A percentile compares a stretch with the other conserved stretches of the same genome.
These are phyloP conservation scores for Blepharisma undulans DNA, from an alignment of 169 alveolate genomes.

Conservation along the genomic window DNA sequence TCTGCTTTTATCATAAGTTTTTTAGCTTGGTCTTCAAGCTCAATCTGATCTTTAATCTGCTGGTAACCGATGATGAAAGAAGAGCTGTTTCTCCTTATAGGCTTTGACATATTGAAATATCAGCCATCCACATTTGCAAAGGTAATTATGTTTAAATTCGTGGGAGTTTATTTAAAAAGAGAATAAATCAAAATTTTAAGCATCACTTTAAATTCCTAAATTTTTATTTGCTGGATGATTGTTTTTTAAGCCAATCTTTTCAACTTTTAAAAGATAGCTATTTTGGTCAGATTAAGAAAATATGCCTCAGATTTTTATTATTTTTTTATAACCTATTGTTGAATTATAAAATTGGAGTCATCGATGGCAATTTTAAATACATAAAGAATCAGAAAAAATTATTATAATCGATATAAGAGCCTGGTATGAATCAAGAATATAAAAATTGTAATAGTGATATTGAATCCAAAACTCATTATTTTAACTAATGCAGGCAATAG, in stretches of 20 bases:
- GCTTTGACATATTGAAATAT: background rate
- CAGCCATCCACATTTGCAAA: background rate
- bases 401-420: no score
- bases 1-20: background rate
- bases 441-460: no score
- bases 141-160: background rate
- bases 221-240: no score
- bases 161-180: background rate
- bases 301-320: background rate
- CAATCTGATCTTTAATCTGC: background rate
- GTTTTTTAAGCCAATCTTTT: background rate
- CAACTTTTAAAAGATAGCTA: background rate
- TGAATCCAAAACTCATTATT: no score
- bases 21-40: background rate
- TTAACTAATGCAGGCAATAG: background rate
- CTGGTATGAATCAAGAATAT: no score
- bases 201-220: background rate
- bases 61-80: constrained; percentile 3
- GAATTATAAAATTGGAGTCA: no score
- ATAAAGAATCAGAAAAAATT: background rate
- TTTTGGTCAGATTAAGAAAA: background rate
- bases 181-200: background rate
- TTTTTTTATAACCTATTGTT: background rate
- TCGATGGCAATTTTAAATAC: no score
- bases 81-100: background rate